These are phyloP conservation scores for Trifolium subterraneum DNA, from an alignment of 306 rosid species.

Conservation along the genomic window DNA sequence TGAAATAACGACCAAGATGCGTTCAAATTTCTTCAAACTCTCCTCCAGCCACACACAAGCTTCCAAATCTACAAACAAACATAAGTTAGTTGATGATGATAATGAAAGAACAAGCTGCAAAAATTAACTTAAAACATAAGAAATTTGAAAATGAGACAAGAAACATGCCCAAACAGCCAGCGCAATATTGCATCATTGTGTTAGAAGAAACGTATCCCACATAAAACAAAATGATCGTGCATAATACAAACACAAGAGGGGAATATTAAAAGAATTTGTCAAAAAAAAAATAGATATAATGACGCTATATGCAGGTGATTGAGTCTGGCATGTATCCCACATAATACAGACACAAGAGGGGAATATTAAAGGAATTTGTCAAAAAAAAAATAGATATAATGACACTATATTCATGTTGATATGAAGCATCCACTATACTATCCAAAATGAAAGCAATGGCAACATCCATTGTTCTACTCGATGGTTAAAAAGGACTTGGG, in stretches of 20 bases:
- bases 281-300: not conserved
- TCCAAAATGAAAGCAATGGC: no score
- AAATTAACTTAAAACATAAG: constrained; percentile 18
- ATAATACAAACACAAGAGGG: not conserved
- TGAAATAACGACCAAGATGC: constrained; percentile 89
- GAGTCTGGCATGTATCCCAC: no score
- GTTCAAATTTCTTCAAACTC: constrained; percentile 86
- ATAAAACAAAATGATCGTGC: not conserved
- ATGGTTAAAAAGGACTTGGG: no score
- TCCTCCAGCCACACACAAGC: constrained; percentile 99
- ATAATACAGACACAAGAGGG: no score
- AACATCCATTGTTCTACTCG: no score
- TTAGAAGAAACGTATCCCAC: not conserved
- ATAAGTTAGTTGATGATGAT: not conserved
- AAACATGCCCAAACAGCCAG: not conserved
- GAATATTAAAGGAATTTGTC: no score
- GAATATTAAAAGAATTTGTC: not conserved
- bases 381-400: no score
- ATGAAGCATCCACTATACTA: no score
- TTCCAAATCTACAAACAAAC: constrained; percentile 53
- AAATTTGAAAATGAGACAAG: constrained; percentile 1
- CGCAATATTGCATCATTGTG: not conserved
- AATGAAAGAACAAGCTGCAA: not conserved
- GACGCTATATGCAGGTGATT: not conserved
- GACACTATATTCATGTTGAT: no score